Base-by-base conservation (phyloP, 1,139 yeast genomes). In the Saccharomyces hybrid region DNA sequence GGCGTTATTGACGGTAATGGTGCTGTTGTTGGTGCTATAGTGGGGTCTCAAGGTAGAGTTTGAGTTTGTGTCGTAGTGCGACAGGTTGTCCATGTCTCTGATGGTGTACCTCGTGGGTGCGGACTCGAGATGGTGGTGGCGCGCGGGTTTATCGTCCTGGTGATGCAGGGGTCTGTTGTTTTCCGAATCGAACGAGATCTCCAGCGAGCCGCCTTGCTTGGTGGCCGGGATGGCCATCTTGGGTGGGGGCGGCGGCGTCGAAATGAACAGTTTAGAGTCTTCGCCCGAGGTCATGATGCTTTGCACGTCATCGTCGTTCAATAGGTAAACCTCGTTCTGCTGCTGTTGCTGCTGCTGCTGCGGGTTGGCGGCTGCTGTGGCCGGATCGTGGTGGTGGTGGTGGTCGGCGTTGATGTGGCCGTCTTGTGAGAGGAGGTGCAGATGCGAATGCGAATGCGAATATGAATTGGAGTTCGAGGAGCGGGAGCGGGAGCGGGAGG, bases 221-320 rank as follows among this genome's bases (percentile, higher is more conserved):
- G 95, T 86, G 0, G 95, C 87, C 0, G 95, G 93, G 46, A 88
- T 88, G 0, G 95, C 88, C 84, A 88, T 82, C 63, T 78, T 79
- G 0, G 91, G 93, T 0, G 91, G 85, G 2, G 85, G 87, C 7
- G 83, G 79, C 2, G 86, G 83, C 0, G 74, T 71, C 3, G 72
- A 54, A 3, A 71, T 59, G 44, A 69, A 66, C 8, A 69, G 51
- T 55, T 66, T 66, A 2, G 71, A 62, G 46, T 69, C 72, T 27
- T 69, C 71, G 11, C 63, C 65, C 2, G 67, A 56, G 47, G 76
- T 61, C 19, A 66, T 57, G 47, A 69, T 70, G 53, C 75, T 72
- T 42, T 72, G 65, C 2, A 63, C 61, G 52, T 68, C 72, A 31
- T 66, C 71, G 46, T 64, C 62, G 47, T 68, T 61, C 12, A 62